phyloP scores from a whole-genome alignment of 306 rosid genomes.

The Medicago lupulina region DNA sequence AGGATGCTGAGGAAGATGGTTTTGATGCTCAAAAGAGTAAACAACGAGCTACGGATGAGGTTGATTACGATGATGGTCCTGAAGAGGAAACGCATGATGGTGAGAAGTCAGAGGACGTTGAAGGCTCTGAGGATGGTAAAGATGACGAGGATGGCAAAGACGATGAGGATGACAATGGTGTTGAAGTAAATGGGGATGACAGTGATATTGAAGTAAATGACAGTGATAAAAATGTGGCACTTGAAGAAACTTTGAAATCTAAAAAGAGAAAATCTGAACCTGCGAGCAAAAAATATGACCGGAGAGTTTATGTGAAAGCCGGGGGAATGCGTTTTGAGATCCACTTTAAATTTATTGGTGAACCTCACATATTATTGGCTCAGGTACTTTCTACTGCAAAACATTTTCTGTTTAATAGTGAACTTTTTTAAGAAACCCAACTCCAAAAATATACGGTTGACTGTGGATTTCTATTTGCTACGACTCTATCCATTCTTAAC shows the following conservation, averaged over 20 bases:
- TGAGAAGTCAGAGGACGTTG: conserved; percentile 44
- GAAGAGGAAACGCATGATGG: conserved; percentile 61
- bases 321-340: conserved; percentile 70
- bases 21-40: conserved; percentile 73
- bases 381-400: conserved; percentile 60
- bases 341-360: conserved; percentile 65
- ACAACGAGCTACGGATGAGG: conserved; percentile 74
- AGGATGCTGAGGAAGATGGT: conserved; percentile 77
- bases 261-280: conserved; percentile 29
- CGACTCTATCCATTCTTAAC: background rate
- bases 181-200: conserved; percentile 39
- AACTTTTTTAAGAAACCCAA: background rate
- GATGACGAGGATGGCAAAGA: background rate
- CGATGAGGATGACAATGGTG: conserved; percentile 30
- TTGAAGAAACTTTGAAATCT: conserved; percentile 33
- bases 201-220: conserved; percentile 48
- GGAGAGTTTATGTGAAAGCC: conserved; percentile 61
- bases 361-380: conserved; percentile 79
- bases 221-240: conserved; percentile 37
- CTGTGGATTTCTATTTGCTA: background rate
- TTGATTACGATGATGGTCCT: conserved; percentile 85
- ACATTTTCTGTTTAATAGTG: conserved; percentile 21
- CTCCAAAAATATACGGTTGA: conserved; percentile 1
- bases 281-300: conserved; percentile 48
- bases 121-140: background rate